Base-by-base conservation (phyloP, 2,329 filamentous ascomycete species). In the Colletotrichum phormii region DNA sequence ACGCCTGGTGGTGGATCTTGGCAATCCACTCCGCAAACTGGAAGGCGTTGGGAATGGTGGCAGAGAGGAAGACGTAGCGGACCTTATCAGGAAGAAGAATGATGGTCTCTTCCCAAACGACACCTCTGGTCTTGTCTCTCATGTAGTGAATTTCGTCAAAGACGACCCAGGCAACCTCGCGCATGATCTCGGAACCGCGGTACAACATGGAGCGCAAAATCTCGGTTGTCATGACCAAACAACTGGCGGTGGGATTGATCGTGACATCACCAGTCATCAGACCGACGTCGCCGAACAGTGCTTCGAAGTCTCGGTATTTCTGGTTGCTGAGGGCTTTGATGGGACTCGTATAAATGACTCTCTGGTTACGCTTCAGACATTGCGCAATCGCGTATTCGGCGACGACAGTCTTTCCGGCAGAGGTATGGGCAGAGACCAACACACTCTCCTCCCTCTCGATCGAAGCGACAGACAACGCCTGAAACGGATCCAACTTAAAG, bases 61-160 rank as follows among this genome's bases (percentile, higher is more conserved):
- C 97, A 37, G 97, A 99, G 73, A 99, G 86, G 84, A 99, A 99
- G 68, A 99, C 97, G 80, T 98, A 99, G 85, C 95, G 94, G 77
- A 99, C 97, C 88, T 99, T 98, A 86, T 99, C 97, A 4, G 97
- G 97, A 35, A 99, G 88, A 76, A 99, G 89, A 79, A 99, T 99
- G 80, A 99, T 98, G 51, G 97, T 98, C 86, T 99, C 97, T 82
- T 99, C 97, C 97, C 97, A 99, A 2, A 99, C 97, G 0, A 99
- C 97, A 86, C 97, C 97, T 83, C 97, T 90, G 63, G 91, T 89
- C 83, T 97, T 97, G 84, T 99, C 97, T 79, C 97, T 92, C 91
- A 99, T 93, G 84, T 99, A 99, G 83, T 99, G 97, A 75, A 99
- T 97, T 83, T 99, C 97, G 83, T 99, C 97, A 78, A 99, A 99